These are phyloP conservation scores for Pleurotus citrinopileatus DNA, from an alignment of 768 basidiomycete species.

Conservation along the genomic window DNA sequence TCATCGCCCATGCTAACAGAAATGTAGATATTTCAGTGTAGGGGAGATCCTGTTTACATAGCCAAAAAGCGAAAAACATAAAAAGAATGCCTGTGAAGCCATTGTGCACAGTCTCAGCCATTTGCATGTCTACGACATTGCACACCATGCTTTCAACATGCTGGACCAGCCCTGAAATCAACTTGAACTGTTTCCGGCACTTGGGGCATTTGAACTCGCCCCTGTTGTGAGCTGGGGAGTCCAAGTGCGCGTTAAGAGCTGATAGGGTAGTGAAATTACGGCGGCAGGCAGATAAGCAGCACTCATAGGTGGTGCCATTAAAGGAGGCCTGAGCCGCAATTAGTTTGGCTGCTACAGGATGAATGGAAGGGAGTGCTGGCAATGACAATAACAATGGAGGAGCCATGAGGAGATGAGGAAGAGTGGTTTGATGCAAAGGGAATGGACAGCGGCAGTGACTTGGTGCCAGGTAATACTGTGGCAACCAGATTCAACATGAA, in stretches of 20 bases:
- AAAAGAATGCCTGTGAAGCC: no score
- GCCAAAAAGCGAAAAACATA: no score
- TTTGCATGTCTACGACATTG: constrained; percentile 28
- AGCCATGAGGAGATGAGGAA: no score
- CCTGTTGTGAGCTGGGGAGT: constrained; percentile 34
- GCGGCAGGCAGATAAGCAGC: constrained; percentile 33
- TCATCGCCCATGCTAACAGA: no score
- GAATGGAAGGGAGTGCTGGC: constrained; percentile 14
- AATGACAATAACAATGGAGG: constrained; percentile 33
- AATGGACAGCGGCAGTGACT: constrained; percentile 31
- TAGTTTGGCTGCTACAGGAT: constrained; percentile 18
- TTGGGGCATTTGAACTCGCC: constrained; percentile 42
- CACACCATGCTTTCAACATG: constrained; percentile 42
- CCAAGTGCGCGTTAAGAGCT: constrained; percentile 32
- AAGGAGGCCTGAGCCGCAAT: constrained; percentile 32
- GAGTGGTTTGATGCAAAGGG: no score
- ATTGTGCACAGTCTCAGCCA: constrained; percentile 24
- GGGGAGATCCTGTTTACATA: no score
- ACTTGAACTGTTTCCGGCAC: constrained; percentile 31
- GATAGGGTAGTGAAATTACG: constrained; percentile 25
- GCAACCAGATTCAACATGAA: constrained; percentile 41
- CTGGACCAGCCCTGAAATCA: constrained; percentile 39
- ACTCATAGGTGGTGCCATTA: constrained; percentile 40
- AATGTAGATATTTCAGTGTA: no score
- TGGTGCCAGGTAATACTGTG: constrained; percentile 32